phyloP scores from a whole-genome alignment of 2,329 filamentous ascomycete genomes.

The Pseudopithomyces chartarum region DNA sequence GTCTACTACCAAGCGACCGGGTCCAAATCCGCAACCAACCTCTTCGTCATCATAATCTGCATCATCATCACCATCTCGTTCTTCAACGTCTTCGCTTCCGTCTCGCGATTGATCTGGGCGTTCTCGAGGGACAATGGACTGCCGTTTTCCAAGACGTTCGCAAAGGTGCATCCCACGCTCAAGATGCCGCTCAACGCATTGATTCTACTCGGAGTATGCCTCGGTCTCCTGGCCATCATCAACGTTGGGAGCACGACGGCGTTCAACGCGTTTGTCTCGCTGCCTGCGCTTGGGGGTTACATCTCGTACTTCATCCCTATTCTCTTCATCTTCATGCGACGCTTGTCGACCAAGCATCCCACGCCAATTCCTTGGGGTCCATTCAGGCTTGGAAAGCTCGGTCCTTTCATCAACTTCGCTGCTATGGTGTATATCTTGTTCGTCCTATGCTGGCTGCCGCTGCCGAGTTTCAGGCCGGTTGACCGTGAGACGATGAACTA shows the following conservation, averaged over 20 bases:
- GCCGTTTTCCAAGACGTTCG: slow-evolving; percentile 38
- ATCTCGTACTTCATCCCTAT: slow-evolving; percentile 38
- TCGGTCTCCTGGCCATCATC: slow-evolving; percentile 39
- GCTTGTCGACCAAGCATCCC: slow-evolving; percentile 12
- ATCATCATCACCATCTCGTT: slow-evolving; percentile 42
- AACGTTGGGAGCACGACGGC: slow-evolving; percentile 32
- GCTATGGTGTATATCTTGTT: slow-evolving; percentile 31
- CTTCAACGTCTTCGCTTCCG: slow-evolving; percentile 52
- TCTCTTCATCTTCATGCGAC: slow-evolving; percentile 26
- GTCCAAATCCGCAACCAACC: slow-evolving; percentile 46
- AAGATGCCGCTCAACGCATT: slow-evolving; percentile 27
- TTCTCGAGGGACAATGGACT: slow-evolving; percentile 55
- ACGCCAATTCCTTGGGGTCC: slow-evolving; percentile 24
- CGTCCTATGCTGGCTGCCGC: slow-evolving; percentile 31
- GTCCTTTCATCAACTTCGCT: slow-evolving; percentile 25
- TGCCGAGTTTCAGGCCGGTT: slow-evolving; percentile 28
- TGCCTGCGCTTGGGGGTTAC: slow-evolving; percentile 34
- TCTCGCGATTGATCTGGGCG: slow-evolving; percentile 55
- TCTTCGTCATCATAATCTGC: slow-evolving; percentile 39
- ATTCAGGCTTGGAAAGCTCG: slow-evolving; percentile 25
- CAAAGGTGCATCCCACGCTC: slow-evolving; percentile 27
- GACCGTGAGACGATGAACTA: slow-evolving; percentile 30
- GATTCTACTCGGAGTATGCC: slow-evolving; percentile 19
- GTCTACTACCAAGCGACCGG: slow-evolving; percentile 46
- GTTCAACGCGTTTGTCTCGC: slow-evolving; percentile 38